A percentile compares a stretch with the other conserved stretches of the same genome.
These are phyloP conservation scores for Gliomastix tumulicola DNA, from an alignment of 2,329 filamentous ascomycete species.

Conservation along the genomic window DNA sequence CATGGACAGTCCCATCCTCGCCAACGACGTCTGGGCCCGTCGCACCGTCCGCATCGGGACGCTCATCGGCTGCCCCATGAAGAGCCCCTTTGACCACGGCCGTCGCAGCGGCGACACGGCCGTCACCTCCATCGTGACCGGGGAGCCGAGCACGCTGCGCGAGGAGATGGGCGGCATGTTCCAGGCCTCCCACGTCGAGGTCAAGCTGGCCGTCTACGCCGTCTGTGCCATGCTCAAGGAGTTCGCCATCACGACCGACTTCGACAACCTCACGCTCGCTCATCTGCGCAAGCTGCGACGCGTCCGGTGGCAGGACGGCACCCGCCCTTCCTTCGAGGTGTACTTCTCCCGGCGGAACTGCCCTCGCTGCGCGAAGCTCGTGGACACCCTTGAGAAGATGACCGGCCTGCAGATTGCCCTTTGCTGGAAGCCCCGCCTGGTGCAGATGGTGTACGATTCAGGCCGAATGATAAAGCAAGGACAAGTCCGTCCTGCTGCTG, in stretches of 20 bases:
- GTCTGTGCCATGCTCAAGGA: conserved; percentile 16
- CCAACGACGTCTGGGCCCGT: conserved; percentile 20
- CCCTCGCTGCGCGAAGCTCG: conserved; percentile 14
- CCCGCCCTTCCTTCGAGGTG: conserved; percentile 19
- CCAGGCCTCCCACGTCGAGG: conserved; percentile 27
- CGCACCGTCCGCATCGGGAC: conserved; percentile 19
- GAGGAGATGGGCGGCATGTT: conserved; percentile 14
- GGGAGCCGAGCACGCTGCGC: not conserved
- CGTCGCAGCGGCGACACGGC: not conserved
- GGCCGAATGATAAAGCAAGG: too few relatives aligned
- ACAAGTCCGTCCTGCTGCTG: too few relatives aligned
- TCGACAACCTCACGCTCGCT: conserved; percentile 9
- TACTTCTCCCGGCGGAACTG: conserved; percentile 27
- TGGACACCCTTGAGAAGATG: conserved; percentile 11
- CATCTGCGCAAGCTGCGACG: conserved; percentile 14
- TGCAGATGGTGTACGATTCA: too few relatives aligned
- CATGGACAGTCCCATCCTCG: conserved; percentile 11
- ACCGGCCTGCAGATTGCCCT: conserved; percentile 19
- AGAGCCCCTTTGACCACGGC: conserved; percentile 16
- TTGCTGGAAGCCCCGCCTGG: conserved; percentile 17
- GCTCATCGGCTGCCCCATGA: conserved; percentile 19
- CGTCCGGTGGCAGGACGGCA: conserved; percentile 15
- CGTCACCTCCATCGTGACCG: too few relatives aligned
- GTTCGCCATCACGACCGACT: conserved; percentile 14
- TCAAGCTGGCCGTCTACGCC: conserved; percentile 27